phyloP scores from a whole-genome alignment of 129 eudicot species.

The Glebionis coronaria region DNA sequence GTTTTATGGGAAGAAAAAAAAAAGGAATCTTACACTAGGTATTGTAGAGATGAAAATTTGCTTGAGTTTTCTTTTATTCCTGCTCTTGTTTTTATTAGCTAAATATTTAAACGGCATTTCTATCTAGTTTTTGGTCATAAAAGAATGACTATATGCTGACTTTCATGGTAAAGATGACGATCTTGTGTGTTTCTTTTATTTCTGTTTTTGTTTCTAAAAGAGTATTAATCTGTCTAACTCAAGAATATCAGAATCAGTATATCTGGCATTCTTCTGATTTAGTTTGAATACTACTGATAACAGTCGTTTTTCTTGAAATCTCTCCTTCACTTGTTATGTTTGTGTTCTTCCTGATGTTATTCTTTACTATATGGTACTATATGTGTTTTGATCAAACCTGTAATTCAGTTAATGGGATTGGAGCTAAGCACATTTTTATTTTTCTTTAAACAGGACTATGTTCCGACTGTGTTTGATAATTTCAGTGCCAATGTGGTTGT shows the following conservation, averaged over 20 bases:
- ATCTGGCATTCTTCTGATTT: neutral
- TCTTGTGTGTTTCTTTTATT: neutral
- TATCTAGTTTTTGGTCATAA: no score
- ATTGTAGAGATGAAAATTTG: neutral
- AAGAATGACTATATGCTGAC: no score
- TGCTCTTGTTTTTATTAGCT: no score
- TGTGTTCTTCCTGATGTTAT: no score
- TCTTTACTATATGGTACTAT: no score
- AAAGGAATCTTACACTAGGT: neutral
- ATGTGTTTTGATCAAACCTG: neutral
- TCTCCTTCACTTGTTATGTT: no score
- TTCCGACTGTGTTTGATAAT: conserved; percentile 98
- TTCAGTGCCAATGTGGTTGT: conserved; percentile 99
- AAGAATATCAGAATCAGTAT: neutral
- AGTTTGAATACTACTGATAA: no score
- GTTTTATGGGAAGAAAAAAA: neutral
- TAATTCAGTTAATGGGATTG: neutral
- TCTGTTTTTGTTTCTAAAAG: neutral
- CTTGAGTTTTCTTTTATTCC: neutral
- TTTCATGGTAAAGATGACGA: no score
- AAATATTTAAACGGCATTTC: no score
- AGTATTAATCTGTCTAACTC: neutral
- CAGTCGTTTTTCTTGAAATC: no score
- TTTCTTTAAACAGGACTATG: conserved; percentile 72
- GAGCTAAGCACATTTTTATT: conserved; percentile 11